phyloP scores from a whole-genome alignment of 805 yeast species.

The Yamadazyma sp. region DNA sequence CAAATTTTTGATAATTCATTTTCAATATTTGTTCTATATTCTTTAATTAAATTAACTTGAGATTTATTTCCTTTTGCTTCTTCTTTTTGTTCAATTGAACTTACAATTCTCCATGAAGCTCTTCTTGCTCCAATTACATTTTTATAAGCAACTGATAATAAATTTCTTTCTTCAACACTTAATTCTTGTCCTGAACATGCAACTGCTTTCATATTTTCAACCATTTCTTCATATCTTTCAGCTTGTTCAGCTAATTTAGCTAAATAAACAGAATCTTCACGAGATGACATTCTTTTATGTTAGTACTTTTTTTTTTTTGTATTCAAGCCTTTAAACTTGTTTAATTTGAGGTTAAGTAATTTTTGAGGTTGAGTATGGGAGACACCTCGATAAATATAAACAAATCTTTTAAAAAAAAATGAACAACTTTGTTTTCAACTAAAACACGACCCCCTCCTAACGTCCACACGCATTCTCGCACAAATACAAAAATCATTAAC shows the following conservation, averaged over 20 bases:
- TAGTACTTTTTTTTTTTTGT: constrained; percentile 1
- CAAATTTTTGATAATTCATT: constrained; percentile 88
- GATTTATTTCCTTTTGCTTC: constrained; percentile 92
- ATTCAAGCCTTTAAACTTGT: too few relatives aligned
- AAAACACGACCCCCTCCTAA: too few relatives aligned
- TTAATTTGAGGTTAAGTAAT: too few relatives aligned
- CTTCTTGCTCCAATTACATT: constrained; percentile 99
- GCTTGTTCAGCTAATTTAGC: constrained; percentile 99
- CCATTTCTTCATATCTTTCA: constrained; percentile 99
- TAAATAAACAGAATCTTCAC: constrained; percentile 97
- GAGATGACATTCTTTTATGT: constrained; percentile 60
- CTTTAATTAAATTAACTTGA: constrained; percentile 87
- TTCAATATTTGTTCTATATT: constrained; percentile 93
- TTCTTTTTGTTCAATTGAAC: constrained; percentile 97
- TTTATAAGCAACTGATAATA: constrained; percentile 95
- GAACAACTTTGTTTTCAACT: too few relatives aligned
- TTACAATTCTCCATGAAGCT: constrained; percentile 99
- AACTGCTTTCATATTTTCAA: constrained; percentile 95
- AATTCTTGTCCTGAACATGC: constrained; percentile 95
- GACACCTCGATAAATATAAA: too few relatives aligned
- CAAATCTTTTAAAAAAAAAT: too few relatives aligned
- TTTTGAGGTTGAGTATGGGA: too few relatives aligned
- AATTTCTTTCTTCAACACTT: constrained; percentile 96
- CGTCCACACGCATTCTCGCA: too few relatives aligned
- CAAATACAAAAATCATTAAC: too few relatives aligned